Evolutionary conservation across 2,329 filamentous ascomycete species (phyloP).

Genomic region (Xylariaceae sp.): DNA sequence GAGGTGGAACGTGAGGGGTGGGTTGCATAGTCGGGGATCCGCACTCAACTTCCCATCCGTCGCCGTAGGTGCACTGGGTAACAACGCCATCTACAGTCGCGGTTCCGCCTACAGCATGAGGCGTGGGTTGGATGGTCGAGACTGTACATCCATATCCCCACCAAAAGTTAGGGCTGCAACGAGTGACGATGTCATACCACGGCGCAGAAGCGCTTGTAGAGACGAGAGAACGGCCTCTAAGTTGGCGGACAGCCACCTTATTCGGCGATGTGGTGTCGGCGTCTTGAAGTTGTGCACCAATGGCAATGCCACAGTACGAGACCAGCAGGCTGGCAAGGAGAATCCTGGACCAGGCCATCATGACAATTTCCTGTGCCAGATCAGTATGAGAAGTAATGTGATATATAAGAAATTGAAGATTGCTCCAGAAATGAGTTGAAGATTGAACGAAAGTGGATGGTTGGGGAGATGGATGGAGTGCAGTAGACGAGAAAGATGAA

Average conservation of each 20-base stretch:
- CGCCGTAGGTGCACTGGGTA: too few relatives aligned
- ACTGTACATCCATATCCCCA: not conserved
- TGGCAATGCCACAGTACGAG: constrained; percentile 16
- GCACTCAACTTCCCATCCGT: too few relatives aligned
- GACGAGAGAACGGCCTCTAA: not conserved
- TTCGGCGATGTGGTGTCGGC: constrained; percentile 1
- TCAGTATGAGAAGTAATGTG: constrained; percentile 2
- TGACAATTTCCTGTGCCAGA: not conserved
- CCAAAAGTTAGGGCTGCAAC: not conserved
- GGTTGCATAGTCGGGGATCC: too few relatives aligned
- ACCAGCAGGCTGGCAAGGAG: constrained; percentile 25
- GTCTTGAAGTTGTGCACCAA: constrained; percentile 5
- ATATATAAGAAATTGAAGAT: constrained; percentile 2
- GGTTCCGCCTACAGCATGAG: too few relatives aligned
- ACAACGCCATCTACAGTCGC: too few relatives aligned
- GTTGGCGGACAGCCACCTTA: not conserved
- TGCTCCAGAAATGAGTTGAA: not conserved
- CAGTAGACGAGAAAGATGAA: not conserved
- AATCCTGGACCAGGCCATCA: constrained; percentile 14
- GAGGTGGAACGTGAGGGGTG: not conserved
- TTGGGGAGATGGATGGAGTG: not conserved
- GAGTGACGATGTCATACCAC: not conserved
- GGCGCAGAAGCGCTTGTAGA: not conserved
- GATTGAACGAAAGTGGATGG: not conserved
- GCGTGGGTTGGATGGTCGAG: too few relatives aligned